Base-by-base conservation (phyloP, 139 green algal genomes). In the Prasinococcaceae sp. region DNA sequence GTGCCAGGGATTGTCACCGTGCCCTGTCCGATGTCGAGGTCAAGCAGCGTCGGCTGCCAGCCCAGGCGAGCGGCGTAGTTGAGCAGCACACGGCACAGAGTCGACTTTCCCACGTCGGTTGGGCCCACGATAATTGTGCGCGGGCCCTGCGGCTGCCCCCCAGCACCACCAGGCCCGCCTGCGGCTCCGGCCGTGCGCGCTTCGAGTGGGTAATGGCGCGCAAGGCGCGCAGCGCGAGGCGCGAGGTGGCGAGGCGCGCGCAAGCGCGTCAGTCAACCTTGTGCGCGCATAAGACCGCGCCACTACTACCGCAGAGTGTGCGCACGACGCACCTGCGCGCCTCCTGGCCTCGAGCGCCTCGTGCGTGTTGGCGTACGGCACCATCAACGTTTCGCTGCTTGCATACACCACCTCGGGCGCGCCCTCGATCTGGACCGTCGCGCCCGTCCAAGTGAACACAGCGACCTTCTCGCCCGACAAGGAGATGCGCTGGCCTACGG, bases 21-120 rank as follows among this genome's bases (percentile, higher is more conserved):
- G 47, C 84, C 84, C 58, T 96, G 87, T 69, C 82, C 86, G 20
- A 94, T 83, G 68, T 95, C 86, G 19, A 95, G 59, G 60, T 95
- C 86, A 9, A 86, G 77, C 35, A 84, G 75, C 0, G 70, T 79
- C 10, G 86, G 83, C 1, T 74, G 50, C 61, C 74, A 86, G 14
- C 62, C 69, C 2, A 25, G 38, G 1, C 86, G 67, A 36, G 86
- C 77, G 3, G 78, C 88, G 58, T 89, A 96, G 56, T 92, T 94
- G 16, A 82, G 50, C 48, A 96, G 71, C 19, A 90, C 79, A 9
- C 61, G 70, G 54, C 60, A 78, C 30, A 96, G 50, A 5, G 76
- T 89, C 60, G 53, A 80, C 61, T 96, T 96, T 37, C 81, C 85
- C 0, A 69, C 67, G 75, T 95, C 86, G 9, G 70, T 83, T 4